phyloP scores from a whole-genome alignment of 2,329 filamentous ascomycete species.

The Hypoxylon sp. region DNA sequence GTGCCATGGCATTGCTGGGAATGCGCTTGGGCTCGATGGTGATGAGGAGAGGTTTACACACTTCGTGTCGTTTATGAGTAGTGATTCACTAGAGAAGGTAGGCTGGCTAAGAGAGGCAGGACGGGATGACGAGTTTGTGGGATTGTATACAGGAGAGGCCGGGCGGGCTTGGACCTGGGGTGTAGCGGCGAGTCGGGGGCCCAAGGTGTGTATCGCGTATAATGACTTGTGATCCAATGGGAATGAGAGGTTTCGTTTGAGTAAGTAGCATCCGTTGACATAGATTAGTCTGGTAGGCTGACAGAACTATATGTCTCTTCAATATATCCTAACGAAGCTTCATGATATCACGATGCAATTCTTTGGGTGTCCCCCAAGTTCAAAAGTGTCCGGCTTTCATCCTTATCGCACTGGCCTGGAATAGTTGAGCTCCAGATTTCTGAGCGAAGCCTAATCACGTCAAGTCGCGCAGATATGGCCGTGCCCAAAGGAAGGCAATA shows the following conservation, averaged over 20 bases:
- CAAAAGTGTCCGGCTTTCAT: no score
- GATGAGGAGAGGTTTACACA: conserved; percentile 42
- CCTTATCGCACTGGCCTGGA: no score
- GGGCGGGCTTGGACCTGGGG: conserved; percentile 53
- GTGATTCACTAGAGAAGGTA: conserved; percentile 34
- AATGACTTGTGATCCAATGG: conserved; percentile 49
- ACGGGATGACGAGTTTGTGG: conserved; percentile 31
- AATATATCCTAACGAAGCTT: background rate
- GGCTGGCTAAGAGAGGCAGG: conserved; percentile 18
- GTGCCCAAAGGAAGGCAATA: no score
- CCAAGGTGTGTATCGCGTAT: conserved; percentile 48
- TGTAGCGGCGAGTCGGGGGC: conserved; percentile 39
- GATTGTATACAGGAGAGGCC: conserved; percentile 52
- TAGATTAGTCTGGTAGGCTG: background rate
- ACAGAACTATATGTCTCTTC: background rate
- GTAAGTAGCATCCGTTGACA: background rate
- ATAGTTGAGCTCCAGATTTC: no score
- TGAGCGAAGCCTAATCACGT: no score
- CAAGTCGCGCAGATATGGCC: no score
- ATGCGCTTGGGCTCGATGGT: conserved; percentile 63
- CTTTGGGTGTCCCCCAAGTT: no score
- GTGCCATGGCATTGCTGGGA: conserved; percentile 76
- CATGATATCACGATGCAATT: no score
- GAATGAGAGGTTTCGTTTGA: background rate
- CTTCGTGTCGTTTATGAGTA: conserved; percentile 49